phyloP scores from a whole-genome alignment of 257 asterid species.

The Gentiana straminea region DNA sequence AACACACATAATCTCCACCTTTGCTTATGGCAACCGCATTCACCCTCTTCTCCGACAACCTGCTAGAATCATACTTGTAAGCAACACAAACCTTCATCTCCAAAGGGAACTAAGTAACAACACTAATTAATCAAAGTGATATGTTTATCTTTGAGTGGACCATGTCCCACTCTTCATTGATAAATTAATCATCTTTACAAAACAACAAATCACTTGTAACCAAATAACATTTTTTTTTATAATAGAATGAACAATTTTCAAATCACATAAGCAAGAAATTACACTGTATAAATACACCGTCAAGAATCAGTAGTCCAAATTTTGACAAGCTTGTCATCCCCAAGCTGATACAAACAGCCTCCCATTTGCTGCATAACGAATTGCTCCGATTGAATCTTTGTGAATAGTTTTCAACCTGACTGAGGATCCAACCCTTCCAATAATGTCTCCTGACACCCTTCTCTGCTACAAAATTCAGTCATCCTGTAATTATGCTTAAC shows the following conservation, averaged over 20 bases:
- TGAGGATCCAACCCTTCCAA: constrained; percentile 41
- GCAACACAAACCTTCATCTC: background rate
- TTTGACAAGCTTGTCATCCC: constrained; percentile 89
- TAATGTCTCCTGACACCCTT: constrained; percentile 33
- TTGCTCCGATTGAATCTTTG: constrained; percentile 73
- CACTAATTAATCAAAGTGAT: background rate
- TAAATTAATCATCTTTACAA: too few relatives aligned
- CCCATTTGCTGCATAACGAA: constrained; percentile 64
- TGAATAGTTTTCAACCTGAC: constrained; percentile 10
- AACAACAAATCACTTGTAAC: too few relatives aligned
- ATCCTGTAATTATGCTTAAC: background rate
- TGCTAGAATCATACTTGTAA: constrained; percentile 14
- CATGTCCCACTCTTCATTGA: too few relatives aligned
- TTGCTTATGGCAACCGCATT: constrained; percentile 71
- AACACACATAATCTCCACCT: constrained; percentile 57
- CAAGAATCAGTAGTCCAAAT: constrained; percentile 69
- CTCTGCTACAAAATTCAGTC: constrained; percentile 21
- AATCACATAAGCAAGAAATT: constrained; percentile 15
- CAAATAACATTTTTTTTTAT: too few relatives aligned
- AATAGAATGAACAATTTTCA: too few relatives aligned
- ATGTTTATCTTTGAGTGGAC: too few relatives aligned
- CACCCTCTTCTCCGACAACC: constrained; percentile 89
- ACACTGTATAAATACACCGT: constrained; percentile 67
- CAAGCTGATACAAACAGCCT: constrained; percentile 65
- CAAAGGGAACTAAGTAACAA: background rate